Evolutionary conservation across 768 basidiomycete genomes (phyloP).

Genomic region (Boletus patriciae): DNA sequence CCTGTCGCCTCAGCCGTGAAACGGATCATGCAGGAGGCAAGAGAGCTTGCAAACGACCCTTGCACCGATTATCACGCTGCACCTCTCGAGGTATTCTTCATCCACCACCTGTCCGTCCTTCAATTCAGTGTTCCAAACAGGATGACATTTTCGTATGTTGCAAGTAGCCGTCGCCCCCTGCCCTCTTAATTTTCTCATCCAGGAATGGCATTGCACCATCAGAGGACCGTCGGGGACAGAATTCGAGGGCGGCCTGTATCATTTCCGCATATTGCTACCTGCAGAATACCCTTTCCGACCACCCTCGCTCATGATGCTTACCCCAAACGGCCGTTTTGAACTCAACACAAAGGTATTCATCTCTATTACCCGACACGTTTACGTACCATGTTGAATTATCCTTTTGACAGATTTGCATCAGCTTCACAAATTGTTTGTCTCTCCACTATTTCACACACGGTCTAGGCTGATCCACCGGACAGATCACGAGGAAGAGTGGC

Average conservation of each 20-base stretch:
- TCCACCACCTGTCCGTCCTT: not conserved
- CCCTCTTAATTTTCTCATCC: constrained; percentile 20
- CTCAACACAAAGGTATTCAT: constrained; percentile 83
- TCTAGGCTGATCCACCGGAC: constrained; percentile 30
- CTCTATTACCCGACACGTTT: constrained; percentile 15
- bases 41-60: constrained; percentile 82
- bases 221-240: constrained; percentile 86
- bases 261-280: constrained; percentile 86
- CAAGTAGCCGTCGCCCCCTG: constrained; percentile 6
- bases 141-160: constrained; percentile 83
- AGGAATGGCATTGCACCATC: constrained; percentile 98
- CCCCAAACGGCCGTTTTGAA: constrained; percentile 96
- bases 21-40: constrained; percentile 95
- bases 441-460: constrained; percentile 18
- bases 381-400: constrained; percentile 6
- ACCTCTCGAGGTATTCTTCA: constrained; percentile 64
- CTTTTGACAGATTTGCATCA: constrained; percentile 76
- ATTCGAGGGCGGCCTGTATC: constrained; percentile 94
- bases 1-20: constrained; percentile 68
- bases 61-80: constrained; percentile 84
- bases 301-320: constrained; percentile 93
- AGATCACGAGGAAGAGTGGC: constrained; percentile 98
- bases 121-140: constrained; percentile 37
- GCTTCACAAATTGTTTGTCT: constrained; percentile 81
- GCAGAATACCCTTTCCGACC: constrained; percentile 97